Conservation (phyloP, 2,329 filamentous ascomycete genomes). For the Apiospora rasikravindrae region DNA sequence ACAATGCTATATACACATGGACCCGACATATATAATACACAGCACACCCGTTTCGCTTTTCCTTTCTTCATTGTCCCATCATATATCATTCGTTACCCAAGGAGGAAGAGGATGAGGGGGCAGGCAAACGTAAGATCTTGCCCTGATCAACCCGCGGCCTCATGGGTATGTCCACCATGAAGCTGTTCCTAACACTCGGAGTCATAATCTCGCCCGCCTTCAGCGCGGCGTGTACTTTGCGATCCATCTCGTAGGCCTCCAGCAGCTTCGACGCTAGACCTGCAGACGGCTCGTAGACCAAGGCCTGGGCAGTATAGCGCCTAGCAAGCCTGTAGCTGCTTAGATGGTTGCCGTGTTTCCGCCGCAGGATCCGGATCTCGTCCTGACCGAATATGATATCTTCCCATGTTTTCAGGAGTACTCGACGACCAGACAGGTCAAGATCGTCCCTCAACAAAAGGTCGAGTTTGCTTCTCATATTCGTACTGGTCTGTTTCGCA, state of each 20-base stretch:
- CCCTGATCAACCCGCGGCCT: not conserved
- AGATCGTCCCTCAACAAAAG: conserved; percentile 28
- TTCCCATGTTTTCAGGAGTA: conserved; percentile 34
- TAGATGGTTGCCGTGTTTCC: not conserved
- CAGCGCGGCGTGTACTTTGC: conserved; percentile 29
- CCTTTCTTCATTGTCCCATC: not conserved
- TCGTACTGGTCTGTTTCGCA: conserved; percentile 22
- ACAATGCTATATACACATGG: not conserved
- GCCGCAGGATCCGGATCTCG: conserved; percentile 29
- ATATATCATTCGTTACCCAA: too few species aligned
- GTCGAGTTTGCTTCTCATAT: conserved; percentile 28
- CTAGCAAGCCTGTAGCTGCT: conserved; percentile 23
- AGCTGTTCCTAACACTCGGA: conserved; percentile 25
- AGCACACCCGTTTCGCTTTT: not conserved
- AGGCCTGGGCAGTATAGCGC: conserved; percentile 26
- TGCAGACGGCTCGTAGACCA: conserved; percentile 23
- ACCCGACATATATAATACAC: not conserved
- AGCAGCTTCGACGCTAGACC: conserved; percentile 30
- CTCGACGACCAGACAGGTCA: conserved; percentile 10
- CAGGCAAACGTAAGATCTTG: not conserved
- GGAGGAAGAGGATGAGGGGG: not conserved
- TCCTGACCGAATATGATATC: conserved; percentile 34
- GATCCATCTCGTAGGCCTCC: conserved; percentile 35
- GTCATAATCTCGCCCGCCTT: conserved; percentile 28
- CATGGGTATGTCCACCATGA: conserved; percentile 33